Evolutionary conservation across 2,329 filamentous ascomycete species (phyloP), one percentile per base, ranked within the genome.

Genomic region (Exophiala phaeomuriformis): DNA sequence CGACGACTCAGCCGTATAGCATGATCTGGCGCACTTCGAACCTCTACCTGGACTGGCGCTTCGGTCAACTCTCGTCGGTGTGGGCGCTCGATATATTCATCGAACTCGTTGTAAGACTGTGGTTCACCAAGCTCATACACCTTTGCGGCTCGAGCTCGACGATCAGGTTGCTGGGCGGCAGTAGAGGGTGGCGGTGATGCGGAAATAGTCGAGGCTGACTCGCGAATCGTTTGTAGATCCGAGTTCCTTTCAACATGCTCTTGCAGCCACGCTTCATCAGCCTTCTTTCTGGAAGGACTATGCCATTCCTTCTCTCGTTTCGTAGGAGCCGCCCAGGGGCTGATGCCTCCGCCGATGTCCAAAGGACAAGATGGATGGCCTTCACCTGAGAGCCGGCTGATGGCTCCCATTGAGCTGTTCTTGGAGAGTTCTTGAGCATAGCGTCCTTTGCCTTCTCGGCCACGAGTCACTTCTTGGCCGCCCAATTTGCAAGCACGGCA

Each of bases 361-460:
- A 45, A 46, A 12, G 41, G 29, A 31, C 30, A 40, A 3, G 52
- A 52, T 3, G 36, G 19, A 28, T 44, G 41, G 8, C 50, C 51
- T n/a, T 51, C 31, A 3, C 52, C 29, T 36, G 42, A 32, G 10
- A 48, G 40, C 19, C 55, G 50, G 12, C 30, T 45, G 29, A 40
- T 41, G 35, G 32, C 42, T 33, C 51, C 36, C 39, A 45, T 47
- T 6, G 43, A 47, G 30, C 50, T 51, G 27, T 55, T 48, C 27
- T 50, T 41, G 40, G 36, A 43, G 28, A 60, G 49, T 33, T 57
- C 58, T 44, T 54, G 53, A 10, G 53, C 60, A 56, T 63, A 56
- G 36, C 60, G 41, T 40, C 61, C 61, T 51, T 55, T 53, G 28
- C 61, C 61, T 45, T 63, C 60, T 49, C 54, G 52, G n/a, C 61